Percentiles rank a stretch among this genome's conserved stretches.
Conservation (phyloP, 768 basidiomycete species). For the Suillus hirtellus region DNA sequence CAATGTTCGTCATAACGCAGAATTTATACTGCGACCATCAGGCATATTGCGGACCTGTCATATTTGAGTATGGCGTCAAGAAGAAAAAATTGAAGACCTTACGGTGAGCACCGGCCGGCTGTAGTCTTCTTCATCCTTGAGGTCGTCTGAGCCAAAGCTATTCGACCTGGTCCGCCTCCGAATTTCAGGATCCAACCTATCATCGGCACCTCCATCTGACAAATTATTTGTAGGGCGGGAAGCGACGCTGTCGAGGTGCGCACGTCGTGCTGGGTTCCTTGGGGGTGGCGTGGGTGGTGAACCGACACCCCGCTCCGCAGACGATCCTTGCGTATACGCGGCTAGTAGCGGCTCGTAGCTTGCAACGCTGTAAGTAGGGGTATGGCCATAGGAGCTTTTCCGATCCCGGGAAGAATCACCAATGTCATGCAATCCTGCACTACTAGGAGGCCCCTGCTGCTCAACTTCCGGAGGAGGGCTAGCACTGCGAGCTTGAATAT, state of each 20-base stretch:
- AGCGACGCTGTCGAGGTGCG: constrained; percentile 6
- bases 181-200: constrained; percentile 25
- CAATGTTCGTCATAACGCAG: constrained; percentile 18
- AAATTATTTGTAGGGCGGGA: constrained; percentile 13
- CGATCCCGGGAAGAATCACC: constrained; percentile 31
- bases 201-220: constrained; percentile 28
- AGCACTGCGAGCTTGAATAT: constrained; percentile 47
- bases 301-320: constrained; percentile 22
- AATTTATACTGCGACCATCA: constrained; percentile 40
- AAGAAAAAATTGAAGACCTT: constrained; percentile 19
- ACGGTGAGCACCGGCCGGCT: constrained; percentile 56
- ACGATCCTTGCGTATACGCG: constrained; percentile 35
- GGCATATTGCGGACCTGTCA: constrained; percentile 57
- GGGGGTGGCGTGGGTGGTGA: constrained; percentile 26
- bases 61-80: constrained; percentile 16
- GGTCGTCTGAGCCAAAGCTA: constrained; percentile 19
- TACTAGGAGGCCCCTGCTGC: constrained; percentile 15
- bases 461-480: constrained; percentile 43
- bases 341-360: constrained; percentile 65
- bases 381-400: constrained; percentile 40
- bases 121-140: constrained; percentile 58
- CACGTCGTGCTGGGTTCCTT: constrained; percentile 29
- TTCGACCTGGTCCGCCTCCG: constrained; percentile 23
- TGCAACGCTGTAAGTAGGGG: constrained; percentile 50
- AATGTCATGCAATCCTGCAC: constrained; percentile 21